These are phyloP conservation scores for Hypsizygus marmoreus DNA, from an alignment of 768 basidiomycete species.

Conservation along the genomic window DNA sequence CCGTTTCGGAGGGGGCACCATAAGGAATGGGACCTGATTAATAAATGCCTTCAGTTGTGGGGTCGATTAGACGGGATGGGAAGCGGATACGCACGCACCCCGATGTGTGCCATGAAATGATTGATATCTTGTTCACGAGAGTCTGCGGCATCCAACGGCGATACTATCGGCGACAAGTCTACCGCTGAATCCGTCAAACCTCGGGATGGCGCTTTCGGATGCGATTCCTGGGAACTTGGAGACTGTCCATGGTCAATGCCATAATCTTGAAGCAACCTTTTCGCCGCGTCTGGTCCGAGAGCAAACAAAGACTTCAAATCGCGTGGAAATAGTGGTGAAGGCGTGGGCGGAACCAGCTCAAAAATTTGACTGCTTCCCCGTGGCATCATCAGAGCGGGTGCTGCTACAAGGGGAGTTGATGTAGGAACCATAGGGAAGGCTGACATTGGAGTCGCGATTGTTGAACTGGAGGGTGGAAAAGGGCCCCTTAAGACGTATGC, in stretches of 20 bases:
- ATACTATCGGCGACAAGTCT: too few relatives aligned
- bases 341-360: constrained; percentile 31
- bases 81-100: constrained; percentile 37
- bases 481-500: constrained; percentile 23
- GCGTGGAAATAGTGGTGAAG: constrained; percentile 50
- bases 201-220: constrained; percentile 9
- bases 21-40: constrained; percentile 42
- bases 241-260: constrained; percentile 35
- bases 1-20: constrained; percentile 41
- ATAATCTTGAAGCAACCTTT: constrained; percentile 45
- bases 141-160: constrained; percentile 5
- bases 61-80: constrained; percentile 10
- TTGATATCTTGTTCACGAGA: constrained; percentile 40
- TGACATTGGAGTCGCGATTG: constrained; percentile 28
- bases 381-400: constrained; percentile 4
- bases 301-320: constrained; percentile 46
- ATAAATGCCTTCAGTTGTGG: too few relatives aligned
- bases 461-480: constrained; percentile 20
- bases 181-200: constrained; percentile 7
- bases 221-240: constrained; percentile 25
- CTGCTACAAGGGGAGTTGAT: constrained; percentile 4
- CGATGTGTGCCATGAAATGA: constrained; percentile 49
- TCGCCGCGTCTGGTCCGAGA: constrained; percentile 41
- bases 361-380: constrained; percentile 7
- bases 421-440: constrained; percentile 30